Evolutionary conservation across 805 yeast species (phyloP).

Genomic region (Ogataea naganishii): DNA sequence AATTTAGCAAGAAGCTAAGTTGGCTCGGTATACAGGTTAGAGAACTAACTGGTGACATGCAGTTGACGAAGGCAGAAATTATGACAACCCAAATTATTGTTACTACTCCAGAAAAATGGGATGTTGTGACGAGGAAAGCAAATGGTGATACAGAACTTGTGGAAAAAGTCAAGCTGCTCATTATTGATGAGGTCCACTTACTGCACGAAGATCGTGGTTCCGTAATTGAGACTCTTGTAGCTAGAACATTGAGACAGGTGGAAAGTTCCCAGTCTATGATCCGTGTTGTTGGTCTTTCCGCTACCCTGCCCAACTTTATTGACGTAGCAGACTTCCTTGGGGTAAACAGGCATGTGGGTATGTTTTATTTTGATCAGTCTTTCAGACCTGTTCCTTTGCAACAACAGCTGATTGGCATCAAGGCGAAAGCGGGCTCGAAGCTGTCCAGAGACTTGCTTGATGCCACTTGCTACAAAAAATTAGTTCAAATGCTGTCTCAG

Average conservation of each 20-base stretch:
- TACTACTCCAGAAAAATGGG: too few relatives aligned
- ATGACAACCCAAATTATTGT: slow-evolving; percentile 79
- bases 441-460: slow-evolving; percentile 70
- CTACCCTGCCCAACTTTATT: slow-evolving; percentile 83
- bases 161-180: slow-evolving; percentile 73
- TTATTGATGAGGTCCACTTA: slow-evolving; percentile 94
- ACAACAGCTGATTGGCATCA: slow-evolving; percentile 80
- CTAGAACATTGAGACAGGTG: slow-evolving; percentile 89
- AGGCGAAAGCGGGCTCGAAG: slow-evolving; percentile 75
- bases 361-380: slow-evolving; percentile 90
- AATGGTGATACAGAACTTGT: slow-evolving; percentile 82
- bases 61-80: slow-evolving; percentile 72
- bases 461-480: slow-evolving; percentile 64
- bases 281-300: slow-evolving; percentile 88
- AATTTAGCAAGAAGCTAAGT: slow-evolving; percentile 63
- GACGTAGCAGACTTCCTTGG: slow-evolving; percentile 95
- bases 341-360: slow-evolving; percentile 82
- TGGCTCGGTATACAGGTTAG: slow-evolving; percentile 85
- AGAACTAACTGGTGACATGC: slow-evolving; percentile 95
- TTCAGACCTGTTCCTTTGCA: slow-evolving; percentile 91
- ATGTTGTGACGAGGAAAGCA: slow-evolving; percentile 90
- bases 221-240: slow-evolving; percentile 90
- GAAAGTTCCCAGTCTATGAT: slow-evolving; percentile 92
- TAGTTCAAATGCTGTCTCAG: slow-evolving; percentile 51
- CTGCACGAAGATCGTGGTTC: slow-evolving; percentile 97